These are phyloP conservation scores for Angophora floribunda DNA, from an alignment of 345 rosid species.

Conservation along the genomic window DNA sequence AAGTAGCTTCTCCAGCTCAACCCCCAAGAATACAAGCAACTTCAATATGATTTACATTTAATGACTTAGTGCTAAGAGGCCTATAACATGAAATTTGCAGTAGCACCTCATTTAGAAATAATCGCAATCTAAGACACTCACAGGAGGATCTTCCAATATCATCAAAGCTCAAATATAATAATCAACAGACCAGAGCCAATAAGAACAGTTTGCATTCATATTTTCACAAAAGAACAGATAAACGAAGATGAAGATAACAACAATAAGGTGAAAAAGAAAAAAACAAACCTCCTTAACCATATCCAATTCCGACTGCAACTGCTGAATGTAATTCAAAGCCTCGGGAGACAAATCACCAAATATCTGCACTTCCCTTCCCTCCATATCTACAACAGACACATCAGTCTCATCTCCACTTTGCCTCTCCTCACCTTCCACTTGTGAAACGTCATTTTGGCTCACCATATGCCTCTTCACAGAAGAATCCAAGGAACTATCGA, in stretches of 20 bases:
- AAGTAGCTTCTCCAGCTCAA: not conserved
- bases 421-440: conserved; percentile 16
- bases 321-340: conserved; percentile 55
- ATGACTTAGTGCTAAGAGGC: not conserved
- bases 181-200: not conserved
- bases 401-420: conserved; percentile 5
- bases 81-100: not conserved
- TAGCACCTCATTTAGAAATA: not conserved
- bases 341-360: conserved; percentile 63
- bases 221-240: not conserved
- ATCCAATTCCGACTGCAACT: conserved; percentile 54
- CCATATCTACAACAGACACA: conserved; percentile 23
- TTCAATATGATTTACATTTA: not conserved
- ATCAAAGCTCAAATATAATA: not conserved
- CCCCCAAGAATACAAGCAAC: not conserved
- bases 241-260: not conserved
- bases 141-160: not conserved
- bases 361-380: conserved; percentile 38
- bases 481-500: conserved; percentile 32
- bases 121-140: not conserved
- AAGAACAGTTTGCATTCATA: not conserved
- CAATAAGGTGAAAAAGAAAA: not conserved
- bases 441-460: conserved; percentile 7
- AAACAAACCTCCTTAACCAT: conserved; percentile 39
- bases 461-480: conserved; percentile 6